Percentiles rank a stretch among this genome's conserved stretches.
phyloP scores from a whole-genome alignment of 169 alveolate genomes.

The Plasmodium malariae region DNA sequence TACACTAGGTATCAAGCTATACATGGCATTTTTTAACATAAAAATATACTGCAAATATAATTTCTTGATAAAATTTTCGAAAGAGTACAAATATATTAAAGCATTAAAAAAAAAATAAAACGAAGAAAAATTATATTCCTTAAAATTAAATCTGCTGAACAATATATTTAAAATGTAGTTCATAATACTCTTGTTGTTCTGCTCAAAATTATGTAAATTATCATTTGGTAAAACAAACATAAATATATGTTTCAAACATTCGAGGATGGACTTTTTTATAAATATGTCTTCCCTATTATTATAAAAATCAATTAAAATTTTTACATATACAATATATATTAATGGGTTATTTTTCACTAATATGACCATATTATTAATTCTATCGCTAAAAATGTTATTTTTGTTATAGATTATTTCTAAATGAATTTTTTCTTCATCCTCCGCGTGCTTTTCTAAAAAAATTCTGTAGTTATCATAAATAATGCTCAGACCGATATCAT shows the following conservation, averaged over 20 bases:
- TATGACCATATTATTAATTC: slow-evolving; percentile 72
- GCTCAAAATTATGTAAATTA: slow-evolving; percentile 17
- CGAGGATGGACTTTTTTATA: slow-evolving; percentile 43
- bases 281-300: slow-evolving; percentile 36
- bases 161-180: slow-evolving; percentile 47
- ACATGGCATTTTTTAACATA: slow-evolving; percentile 43
- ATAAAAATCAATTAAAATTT: slow-evolving; percentile 49
- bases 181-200: slow-evolving; percentile 11
- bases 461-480: slow-evolving; percentile 13
- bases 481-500: slow-evolving; percentile 44
- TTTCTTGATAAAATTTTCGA: slow-evolving; percentile 43
- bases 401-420: slow-evolving; percentile 58
- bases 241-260: slow-evolving; percentile 74
- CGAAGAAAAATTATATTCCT: slow-evolving; percentile 66
- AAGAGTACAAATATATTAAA: slow-evolving; percentile 41
- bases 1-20: slow-evolving; percentile 57
- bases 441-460: slow-evolving; percentile 44
- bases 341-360: slow-evolving; percentile 66
- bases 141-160: slow-evolving; percentile 71
- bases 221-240: slow-evolving; percentile 44
- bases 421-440: slow-evolving; percentile 66
- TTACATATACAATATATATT: slow-evolving; percentile 48
- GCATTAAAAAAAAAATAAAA: slow-evolving; percentile 61
- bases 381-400: slow-evolving; percentile 57
- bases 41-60: slow-evolving; percentile 56